Evolutionary conservation across 345 rosid species (phyloP), one percentile per base, ranked within the genome.

Genomic region (Eucalyptus regnans): DNA sequence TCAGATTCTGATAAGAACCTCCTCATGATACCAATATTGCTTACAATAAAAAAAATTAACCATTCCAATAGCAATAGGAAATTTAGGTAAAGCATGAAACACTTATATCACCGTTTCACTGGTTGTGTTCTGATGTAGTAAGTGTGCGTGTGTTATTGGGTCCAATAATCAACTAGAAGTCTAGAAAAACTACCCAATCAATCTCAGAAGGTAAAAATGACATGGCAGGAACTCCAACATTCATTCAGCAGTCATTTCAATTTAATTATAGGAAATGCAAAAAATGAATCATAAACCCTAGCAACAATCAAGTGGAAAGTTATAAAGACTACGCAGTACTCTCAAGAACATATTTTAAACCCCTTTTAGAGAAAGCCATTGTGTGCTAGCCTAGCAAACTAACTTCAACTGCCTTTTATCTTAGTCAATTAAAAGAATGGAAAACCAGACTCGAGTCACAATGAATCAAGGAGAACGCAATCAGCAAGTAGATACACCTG

Each of bases 401-500:
- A 33, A 33, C 44, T 68, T 50, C 44, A 41, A 3, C 33, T 33
- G 33, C 33, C 33, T 33, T 33, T 33, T 33, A 33, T 33, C 33
- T 33, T 33, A 33, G 33, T 33, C 33, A 33, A 33, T 33, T 33
- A 33, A 12, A 22, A 25, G 62, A 41, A 41, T 14, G 22, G 16
- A 37, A 22, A 37, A 51, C 12, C 88, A 44, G 50, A 17, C 83
- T 41, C 7, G 4, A 68, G 23, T 68, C 80, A 17, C 44, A 58
- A 84, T 50, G 37, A 14, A 6, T 10, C 25, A 88, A 62, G 46
- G 31, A 60, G 31, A 88, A 49, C 43, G 9, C 3, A 25, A 13
- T 33, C n/a, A 33, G 13, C 86, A 60, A 62, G 84, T 68, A 68
- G 52, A 56, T 64, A 33, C 91, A 96, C 99, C 98, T 95, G 96